Evolutionary conservation across 306 rosid genomes (phyloP).

Genomic region (Purshia tridentata): DNA sequence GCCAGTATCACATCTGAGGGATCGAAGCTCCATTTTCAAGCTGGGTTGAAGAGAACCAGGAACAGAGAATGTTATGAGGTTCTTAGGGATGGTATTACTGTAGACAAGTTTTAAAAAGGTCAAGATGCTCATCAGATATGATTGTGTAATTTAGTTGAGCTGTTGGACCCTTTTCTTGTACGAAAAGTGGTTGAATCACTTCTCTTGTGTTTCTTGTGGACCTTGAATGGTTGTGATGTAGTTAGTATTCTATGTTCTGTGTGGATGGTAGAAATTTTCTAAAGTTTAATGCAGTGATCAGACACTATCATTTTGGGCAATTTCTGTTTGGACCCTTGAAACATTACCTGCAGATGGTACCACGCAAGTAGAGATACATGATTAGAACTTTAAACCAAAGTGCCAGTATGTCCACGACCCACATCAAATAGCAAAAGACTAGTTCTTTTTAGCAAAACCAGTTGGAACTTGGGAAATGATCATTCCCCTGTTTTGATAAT

Average conservation of each 20-base stretch:
- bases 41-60: slow-evolving; percentile 91
- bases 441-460: background rate
- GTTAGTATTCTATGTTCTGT: slow-evolving; percentile 7
- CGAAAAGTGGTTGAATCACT: slow-evolving; percentile 25
- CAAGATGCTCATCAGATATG: background rate
- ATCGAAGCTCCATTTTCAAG: slow-evolving; percentile 75
- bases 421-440: too few relatives aligned
- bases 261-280: background rate
- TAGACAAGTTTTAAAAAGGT: slow-evolving; percentile 63
- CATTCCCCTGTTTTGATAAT: background rate
- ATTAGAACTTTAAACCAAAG: too few relatives aligned
- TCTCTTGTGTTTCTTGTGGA: slow-evolving; percentile 20
- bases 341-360: too few relatives aligned
- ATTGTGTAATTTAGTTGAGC: slow-evolving; percentile 24
- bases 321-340: too few relatives aligned
- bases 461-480: background rate
- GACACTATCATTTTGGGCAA: background rate
- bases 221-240: slow-evolving; percentile 22
- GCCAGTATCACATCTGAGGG: slow-evolving; percentile 62
- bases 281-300: background rate
- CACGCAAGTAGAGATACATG: too few relatives aligned
- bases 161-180: slow-evolving; percentile 18
- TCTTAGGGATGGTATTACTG: slow-evolving; percentile 68
- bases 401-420: too few relatives aligned
- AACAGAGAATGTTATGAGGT: slow-evolving; percentile 82